Base-by-base conservation (phyloP, 192 early-diverging fungal genomes). In the Entomortierella parvispora region DNA sequence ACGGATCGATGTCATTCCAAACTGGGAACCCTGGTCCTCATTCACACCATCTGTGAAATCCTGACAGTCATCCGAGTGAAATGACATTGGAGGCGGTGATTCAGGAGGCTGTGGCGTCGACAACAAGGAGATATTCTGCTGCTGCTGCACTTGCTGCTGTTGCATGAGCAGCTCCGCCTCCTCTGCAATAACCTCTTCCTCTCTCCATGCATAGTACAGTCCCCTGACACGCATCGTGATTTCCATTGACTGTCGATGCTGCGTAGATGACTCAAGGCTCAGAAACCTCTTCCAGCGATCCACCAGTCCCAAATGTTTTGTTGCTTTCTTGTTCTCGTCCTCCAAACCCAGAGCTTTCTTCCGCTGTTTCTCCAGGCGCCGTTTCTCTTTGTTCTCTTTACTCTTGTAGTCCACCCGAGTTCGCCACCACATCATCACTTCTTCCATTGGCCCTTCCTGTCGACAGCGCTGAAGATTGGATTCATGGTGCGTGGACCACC, bases 371-470 rank as follows among this genome's bases (percentile, higher is more conserved):
- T 51, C 26, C 32, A 29, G 28, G 23, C 26, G 40, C 6, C 64
- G 48, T 28, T 34, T 37, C 0, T 15, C 58, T 23, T 56, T 65
- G 25, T n/a, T 62, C 45, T 61, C 63, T 23, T 46, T 65, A 22
- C 63, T 46, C 8, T 60, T 28, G 34, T 40, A 54, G 40, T 75
- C 71, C 10, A 26, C 4, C 20, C 71, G 50, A 0, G 57, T 62
- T 2, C 71, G 63, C 71, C 71, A 75, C 71, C 71, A 75, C 71
- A 75, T 75, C 42, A 62, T 25, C 18, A 75, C 63, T 34, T 66
- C 64, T 9, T 66, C 71, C 23, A 53, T 37, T 3, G 63, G 58
- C 1, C 62, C 49, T 12, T 75, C 71, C 29, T 65, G 62, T 33
- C 64, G 57, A 49, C 71, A 61, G 8, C 45, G n/a, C 49, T 75